Evolutionary conservation across 495 filamentous ascomycete species (phyloP), one percentile per base, ranked within the genome.

Genomic region (Penicillium silybi): DNA sequence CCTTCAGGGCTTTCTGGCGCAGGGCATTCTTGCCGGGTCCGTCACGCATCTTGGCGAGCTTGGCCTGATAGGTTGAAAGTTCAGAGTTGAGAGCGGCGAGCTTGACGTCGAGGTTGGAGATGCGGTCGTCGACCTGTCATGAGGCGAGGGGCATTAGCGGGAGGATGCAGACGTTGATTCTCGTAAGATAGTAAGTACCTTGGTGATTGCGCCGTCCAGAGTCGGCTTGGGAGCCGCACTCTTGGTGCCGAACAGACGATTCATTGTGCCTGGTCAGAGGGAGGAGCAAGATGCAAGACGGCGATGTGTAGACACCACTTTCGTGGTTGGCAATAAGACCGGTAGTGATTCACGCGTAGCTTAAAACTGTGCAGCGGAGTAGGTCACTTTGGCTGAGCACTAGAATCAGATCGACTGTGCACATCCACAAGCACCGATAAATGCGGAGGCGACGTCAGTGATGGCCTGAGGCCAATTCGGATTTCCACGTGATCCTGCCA

Each of bases 11-110:
- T 63, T 97, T 97, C 66, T 95, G 85, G 57, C 92, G 92, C 26
- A 99, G 80, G 7, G 93, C 93, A 6, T 80, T 85, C 61, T 99
- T 97, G 50, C 92, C 95, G 0, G 95, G 93, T 0, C 93, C 93
- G 55, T 97, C 92, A 60, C 93, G 89, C 90, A 97, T 95, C 69
- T 95, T 95, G 60, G 83, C 60, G 45, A 99, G 84, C 58, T 91
- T 90, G 50, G 83, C 68, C 69, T 97, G 92, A 79, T 96, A 95
- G 26, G 85, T 84, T 2, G 82, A 77, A 5, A 99, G 89, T 71
- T 99, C 93, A 53, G 87, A 84, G 74, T 93, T 97, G 18, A 97
- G 81, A 48, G 88, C 85, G 20, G 91, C 84, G 52, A 97, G 89
- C 67, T 97, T 96, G 44, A 97, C 90, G 71, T 99, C 95, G 75